phyloP scores from a whole-genome alignment of 2,329 filamentous ascomycete genomes.

The Alternaria metachromatica region DNA sequence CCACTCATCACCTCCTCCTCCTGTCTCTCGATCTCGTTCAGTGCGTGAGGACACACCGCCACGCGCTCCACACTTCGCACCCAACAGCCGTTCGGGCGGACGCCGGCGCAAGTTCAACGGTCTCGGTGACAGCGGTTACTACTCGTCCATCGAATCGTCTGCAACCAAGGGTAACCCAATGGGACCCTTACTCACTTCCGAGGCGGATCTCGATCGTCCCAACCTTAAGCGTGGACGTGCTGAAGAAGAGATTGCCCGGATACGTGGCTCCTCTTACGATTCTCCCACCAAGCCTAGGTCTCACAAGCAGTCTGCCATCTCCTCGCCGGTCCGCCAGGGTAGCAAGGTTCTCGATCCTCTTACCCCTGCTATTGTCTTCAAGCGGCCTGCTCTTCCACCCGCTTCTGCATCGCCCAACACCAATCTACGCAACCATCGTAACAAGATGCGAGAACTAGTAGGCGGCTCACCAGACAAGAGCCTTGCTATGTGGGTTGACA shows the following conservation, averaged over 20 bases:
- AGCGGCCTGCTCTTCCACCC: slow-evolving; percentile 67
- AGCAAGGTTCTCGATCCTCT: slow-evolving; percentile 61
- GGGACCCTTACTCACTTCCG: slow-evolving; percentile 73
- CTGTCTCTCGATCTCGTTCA: slow-evolving; percentile 66
- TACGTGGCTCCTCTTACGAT: slow-evolving; percentile 90
- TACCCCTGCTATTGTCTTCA: slow-evolving; percentile 84
- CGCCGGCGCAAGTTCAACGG: slow-evolving; percentile 79
- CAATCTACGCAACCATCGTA: slow-evolving; percentile 85
- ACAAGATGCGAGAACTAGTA: slow-evolving; percentile 80
- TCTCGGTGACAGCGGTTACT: slow-evolving; percentile 95
- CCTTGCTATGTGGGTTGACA: slow-evolving; percentile 59
- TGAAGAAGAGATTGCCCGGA: slow-evolving; percentile 92
- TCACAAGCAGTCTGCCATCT: slow-evolving; percentile 55
- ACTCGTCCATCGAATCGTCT: slow-evolving; percentile 93
- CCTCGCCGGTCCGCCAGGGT: slow-evolving; percentile 51
- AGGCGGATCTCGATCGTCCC: slow-evolving; percentile 74
- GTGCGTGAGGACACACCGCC: slow-evolving; percentile 76
- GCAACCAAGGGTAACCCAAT: slow-evolving; percentile 74
- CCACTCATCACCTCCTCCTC: slow-evolving; percentile 92
- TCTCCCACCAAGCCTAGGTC: slow-evolving; percentile 78
- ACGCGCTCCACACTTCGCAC: slow-evolving; percentile 65
- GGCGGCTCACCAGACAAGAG: slow-evolving; percentile 73
- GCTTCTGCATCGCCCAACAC: slow-evolving; percentile 91
- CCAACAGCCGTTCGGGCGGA: slow-evolving; percentile 69
- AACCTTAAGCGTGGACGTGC: slow-evolving; percentile 87